Percentiles rank a stretch among this genome's conserved stretches.
Evolutionary conservation across 2,329 filamentous ascomycete genomes (phyloP).

Genomic region (Sclerotinia glacialis): DNA sequence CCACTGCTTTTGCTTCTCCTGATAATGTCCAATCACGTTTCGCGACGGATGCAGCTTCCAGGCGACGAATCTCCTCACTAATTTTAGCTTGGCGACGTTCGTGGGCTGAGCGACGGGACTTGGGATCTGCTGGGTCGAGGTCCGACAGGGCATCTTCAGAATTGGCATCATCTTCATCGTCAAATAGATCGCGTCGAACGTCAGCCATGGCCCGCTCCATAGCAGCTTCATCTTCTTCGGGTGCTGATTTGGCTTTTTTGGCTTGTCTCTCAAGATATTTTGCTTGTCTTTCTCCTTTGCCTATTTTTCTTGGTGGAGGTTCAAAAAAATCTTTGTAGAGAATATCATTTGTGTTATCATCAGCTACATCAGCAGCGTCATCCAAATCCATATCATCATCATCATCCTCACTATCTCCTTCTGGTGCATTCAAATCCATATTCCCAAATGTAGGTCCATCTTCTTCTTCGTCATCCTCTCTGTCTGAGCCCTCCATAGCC

Average conservation of each 20-base stretch:
- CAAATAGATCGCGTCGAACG: constrained; percentile 86
- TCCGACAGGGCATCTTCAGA: constrained; percentile 65
- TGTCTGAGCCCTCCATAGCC: constrained; percentile 40
- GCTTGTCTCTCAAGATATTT: constrained; percentile 41
- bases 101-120: constrained; percentile 76
- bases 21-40: constrained; percentile 88
- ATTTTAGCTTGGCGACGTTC: constrained; percentile 84
- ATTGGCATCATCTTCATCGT: constrained; percentile 65
- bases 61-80: constrained; percentile 82
- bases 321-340: constrained; percentile 94
- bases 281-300: constrained; percentile 50
- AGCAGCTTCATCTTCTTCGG: constrained; percentile 58
- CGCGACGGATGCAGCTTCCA: constrained; percentile 84
- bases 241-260: constrained; percentile 43
- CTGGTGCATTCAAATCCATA: constrained; percentile 68
- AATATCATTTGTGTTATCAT: constrained; percentile 79
- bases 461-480: constrained; percentile 56
- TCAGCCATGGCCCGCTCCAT: constrained; percentile 81
- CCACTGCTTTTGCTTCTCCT: constrained; percentile 79
- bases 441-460: constrained; percentile 82
- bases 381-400: constrained; percentile 52
- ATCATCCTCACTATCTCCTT: constrained; percentile 63
- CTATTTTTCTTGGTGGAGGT: constrained; percentile 71
- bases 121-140: constrained; percentile 65
- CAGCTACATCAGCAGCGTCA: constrained; percentile 52